phyloP scores from a whole-genome alignment of 2,329 filamentous ascomycete genomes.

The Colletotrichum sp. region DNA sequence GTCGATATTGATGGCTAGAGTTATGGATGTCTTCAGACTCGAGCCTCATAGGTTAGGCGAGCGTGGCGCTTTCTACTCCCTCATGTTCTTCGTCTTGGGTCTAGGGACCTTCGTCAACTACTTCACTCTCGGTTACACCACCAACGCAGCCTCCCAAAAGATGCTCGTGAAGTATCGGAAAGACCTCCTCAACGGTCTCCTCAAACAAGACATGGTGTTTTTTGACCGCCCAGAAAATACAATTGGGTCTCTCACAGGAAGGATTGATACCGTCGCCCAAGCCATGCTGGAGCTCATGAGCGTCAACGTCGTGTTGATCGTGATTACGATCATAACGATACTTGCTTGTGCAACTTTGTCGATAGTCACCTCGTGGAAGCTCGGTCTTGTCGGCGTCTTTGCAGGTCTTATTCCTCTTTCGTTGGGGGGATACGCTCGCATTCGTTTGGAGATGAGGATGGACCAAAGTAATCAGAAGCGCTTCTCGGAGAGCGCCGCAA shows the following conservation, averaged over 20 bases:
- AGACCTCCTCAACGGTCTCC: conserved; percentile 29
- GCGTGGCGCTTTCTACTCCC: conserved; percentile 42
- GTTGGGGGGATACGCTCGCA: conserved; percentile 42
- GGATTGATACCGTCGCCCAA: conserved; percentile 35
- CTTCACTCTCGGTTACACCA: conserved; percentile 21
- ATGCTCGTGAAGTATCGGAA: conserved; percentile 12
- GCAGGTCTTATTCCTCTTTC: conserved; percentile 47
- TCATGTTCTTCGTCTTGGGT: conserved; percentile 34
- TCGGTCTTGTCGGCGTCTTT: conserved; percentile 47
- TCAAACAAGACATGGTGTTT: conserved; percentile 46
- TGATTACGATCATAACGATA: conserved; percentile 45
- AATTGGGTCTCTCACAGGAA: conserved; percentile 35
- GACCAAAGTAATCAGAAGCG: conserved; percentile 38
- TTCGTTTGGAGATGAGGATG: conserved; percentile 46
- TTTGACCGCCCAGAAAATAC: conserved; percentile 38
- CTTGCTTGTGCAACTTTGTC: conserved; percentile 42
- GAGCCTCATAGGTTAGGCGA: neutral
- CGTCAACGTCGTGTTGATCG: conserved; percentile 44
- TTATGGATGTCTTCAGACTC: conserved; percentile 43
- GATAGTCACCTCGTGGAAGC: conserved; percentile 47
- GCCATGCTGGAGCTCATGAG: conserved; percentile 51
- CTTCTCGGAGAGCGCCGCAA: conserved; percentile 44
- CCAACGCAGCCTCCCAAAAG: conserved; percentile 18
- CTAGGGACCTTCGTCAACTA: conserved; percentile 27
- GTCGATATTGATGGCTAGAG: conserved; percentile 43